Base-by-base conservation (phyloP, 208 protist genomes). In the Crithidia brevicula region DNA sequence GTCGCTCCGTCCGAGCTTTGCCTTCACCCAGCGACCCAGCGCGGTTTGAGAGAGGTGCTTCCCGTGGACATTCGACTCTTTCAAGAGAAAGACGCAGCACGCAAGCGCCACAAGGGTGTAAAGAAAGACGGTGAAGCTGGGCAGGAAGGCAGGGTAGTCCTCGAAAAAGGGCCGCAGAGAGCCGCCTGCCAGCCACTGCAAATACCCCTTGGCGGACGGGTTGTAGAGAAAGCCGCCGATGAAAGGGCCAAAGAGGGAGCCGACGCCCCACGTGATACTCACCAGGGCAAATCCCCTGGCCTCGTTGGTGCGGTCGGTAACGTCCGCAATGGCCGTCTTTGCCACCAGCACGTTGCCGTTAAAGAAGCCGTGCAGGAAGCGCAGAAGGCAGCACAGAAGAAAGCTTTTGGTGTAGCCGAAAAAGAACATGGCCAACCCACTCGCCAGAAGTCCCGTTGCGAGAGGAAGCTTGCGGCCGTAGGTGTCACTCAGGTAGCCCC, bases 241-340 rank as follows among this genome's bases (percentile, higher is more conserved):
- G 23, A 81, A 72, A 11, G 84, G 83, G 3, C 87, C 87, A 50
- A 93, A 62, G 33, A 93, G 74, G 18, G 68, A 74, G 42, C 87
- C 87, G 5, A 86, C 58, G 3, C 69, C 81, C 74, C 74, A 90
- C 20, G 82, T 85, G 73, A 99, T 94, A 65, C 92, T 98, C 22
- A 99, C 92, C 47, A 99, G 93, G 16, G 96, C 93, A 77, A 99
- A 99, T 47, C 97, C 97, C 59, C 82, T 73, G 0, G 84, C 77
- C 67, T 86, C 75, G 49, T 86, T 90, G 1, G 85, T 85, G 42
- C 62, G 59, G 58, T 93, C 87, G 20, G 86, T 83, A 68, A 93
- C 80, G 71, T 93, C 87, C 4, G 84, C 81, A 40, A 93, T 82
- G 20, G 87, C 79, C 50, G 82, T 90, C 67, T 90, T 90, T 2